Base-by-base conservation (phyloP, 2,329 filamentous ascomycete species). In the Apiospora pterosperma region DNA sequence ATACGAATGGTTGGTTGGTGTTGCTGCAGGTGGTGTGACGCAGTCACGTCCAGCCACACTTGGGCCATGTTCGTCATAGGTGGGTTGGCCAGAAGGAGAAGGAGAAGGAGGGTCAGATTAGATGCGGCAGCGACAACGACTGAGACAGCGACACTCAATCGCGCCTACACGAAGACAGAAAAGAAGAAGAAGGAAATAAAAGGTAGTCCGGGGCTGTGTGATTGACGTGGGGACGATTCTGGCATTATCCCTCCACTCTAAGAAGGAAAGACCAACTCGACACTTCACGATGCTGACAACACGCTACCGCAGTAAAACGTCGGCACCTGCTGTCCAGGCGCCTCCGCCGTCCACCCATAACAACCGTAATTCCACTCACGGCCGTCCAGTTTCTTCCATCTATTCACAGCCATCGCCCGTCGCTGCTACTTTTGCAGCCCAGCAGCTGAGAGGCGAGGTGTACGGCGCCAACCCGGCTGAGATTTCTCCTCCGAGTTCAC, bases 401-500 rank as follows among this genome's bases (percentile, higher is more conserved):
- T 90, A 91, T 73, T 87, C 88, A 58, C 82, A 85, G 73, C 82
- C 80, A 55, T 86, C 81, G 66, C 81, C 82, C 16, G 72, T 74
- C 34, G 73, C 72, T 12, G 69, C 76, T 16, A 71, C 68, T 52
- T 77, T 78, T 63, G 72, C 75, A 10, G 67, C 72, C 21, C 70
- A 69, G 21, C 73, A 76, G 38, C 61, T 72, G n/a, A 66, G 73
- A 61, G 69, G 69, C 61, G 64, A 70, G 55, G 65, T 68, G 60
- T 61, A 62, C 62, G 68, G 68, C 60, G 72, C 74, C 63, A 73
- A 78, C 72, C 44, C 44, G 16, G 44, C 44, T 3, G 77, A 79
- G 25, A 79, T 88, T 67, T 87, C 85, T 12, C 85, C 85, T 62
- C 84, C 84, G 36, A 87, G 85, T 76, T 88, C 85, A 48, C 85